Base-by-base conservation (phyloP, 768 basidiomycete species). In the Suillus ampliporus region DNA sequence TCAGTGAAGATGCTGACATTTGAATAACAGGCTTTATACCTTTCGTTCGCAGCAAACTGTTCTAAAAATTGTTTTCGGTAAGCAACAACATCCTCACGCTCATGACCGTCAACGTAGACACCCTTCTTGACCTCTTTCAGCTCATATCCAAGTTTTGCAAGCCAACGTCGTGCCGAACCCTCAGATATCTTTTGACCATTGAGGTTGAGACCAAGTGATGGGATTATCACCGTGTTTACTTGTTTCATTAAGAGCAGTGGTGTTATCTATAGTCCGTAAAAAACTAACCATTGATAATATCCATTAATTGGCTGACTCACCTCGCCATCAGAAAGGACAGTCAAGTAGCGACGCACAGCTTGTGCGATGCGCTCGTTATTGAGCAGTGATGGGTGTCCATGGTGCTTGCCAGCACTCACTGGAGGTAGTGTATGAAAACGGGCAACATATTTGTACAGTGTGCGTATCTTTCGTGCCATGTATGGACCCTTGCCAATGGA, bases 161-260 rank as follows among this genome's bases (percentile, higher is more conserved):
- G 65, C 78, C 77, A 81, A 1, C 63, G 47, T 10, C 53, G 56
- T 15, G 78, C 77, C 2, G 76, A 80, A 6, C 54, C 14, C 2
- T 64, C 58, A 17, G 67, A 68, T 56, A 77, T 73, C 8, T 53
- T 57, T 5, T 58, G 51, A 2, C 46, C 48, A 19, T 37, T 37
- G 2, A 23, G 5, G n/a, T 48, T 37, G 28, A 63, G 62, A 21
- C 57, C 62, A 26, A 63, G 37, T 48, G 57, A 28, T 52, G 62
- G 62, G 17, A 52, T 28, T 7, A 63, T 63, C 3, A 58, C 40
- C n/a, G 40, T 37, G 37, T 63, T 63, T 15, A 59, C 48, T 15
- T 59, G 57, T 48, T 35, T 61, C 43, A 34, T 56, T 3, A 61
- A 31, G 7, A 61, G 52, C 15, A 23, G 41, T 7, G 41, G 23